Conservation (phyloP, 805 yeast genomes). For the Wickerhamomyces kurtzmanii region DNA sequence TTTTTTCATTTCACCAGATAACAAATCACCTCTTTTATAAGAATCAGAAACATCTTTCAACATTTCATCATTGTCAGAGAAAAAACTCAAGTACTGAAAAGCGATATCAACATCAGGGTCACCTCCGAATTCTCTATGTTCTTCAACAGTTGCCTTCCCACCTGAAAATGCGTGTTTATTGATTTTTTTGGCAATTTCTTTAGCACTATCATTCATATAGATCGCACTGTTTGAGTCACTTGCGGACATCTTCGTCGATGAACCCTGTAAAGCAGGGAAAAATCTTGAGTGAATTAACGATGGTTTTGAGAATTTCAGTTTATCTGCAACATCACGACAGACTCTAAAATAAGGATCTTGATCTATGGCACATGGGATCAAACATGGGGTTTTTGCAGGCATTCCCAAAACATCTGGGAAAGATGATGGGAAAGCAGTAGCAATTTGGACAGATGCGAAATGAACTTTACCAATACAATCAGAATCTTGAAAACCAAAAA, state of each 20-base stretch:
- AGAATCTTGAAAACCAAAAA: constrained; percentile 90
- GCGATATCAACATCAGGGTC: constrained; percentile 94
- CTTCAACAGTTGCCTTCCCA: constrained; percentile 80
- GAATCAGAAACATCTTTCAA: constrained; percentile 49
- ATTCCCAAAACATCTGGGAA: constrained; percentile 88
- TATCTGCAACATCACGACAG: constrained; percentile 94
- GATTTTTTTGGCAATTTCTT: constrained; percentile 86
- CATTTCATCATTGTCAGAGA: constrained; percentile 80
- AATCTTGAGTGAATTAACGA: constrained; percentile 88
- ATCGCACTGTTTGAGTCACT: constrained; percentile 85
- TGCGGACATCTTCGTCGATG: constrained; percentile 95
- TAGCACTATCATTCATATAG: constrained; percentile 90
- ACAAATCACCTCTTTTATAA: constrained; percentile 71
- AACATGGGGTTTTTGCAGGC: constrained; percentile 85
- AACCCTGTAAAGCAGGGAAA: constrained; percentile 97
- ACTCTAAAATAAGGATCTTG: constrained; percentile 98
- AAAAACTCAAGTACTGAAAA: constrained; percentile 84
- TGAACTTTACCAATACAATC: constrained; percentile 93
- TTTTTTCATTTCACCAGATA: constrained; percentile 91
- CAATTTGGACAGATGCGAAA: constrained; percentile 93
- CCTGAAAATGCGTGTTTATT: constrained; percentile 97
- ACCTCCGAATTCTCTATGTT: constrained; percentile 86
- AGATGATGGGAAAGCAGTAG: constrained; percentile 92
- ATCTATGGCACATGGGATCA: constrained; percentile 98
- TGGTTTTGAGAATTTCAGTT: constrained; percentile 84